phyloP scores from a whole-genome alignment of 768 basidiomycete genomes.

The Collybia mongolica region DNA sequence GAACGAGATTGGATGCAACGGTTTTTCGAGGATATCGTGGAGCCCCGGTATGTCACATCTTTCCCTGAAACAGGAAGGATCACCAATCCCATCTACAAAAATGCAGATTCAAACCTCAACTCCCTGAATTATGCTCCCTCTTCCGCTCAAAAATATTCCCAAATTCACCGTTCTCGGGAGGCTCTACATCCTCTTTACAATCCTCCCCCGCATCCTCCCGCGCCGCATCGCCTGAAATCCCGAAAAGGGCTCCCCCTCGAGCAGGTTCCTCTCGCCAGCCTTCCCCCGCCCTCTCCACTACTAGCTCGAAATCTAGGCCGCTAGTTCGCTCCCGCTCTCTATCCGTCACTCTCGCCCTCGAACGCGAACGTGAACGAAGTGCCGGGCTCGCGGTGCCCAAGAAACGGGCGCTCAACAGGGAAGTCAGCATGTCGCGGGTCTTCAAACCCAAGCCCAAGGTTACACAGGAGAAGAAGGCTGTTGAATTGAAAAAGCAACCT shows the following conservation, averaged over 20 bases:
- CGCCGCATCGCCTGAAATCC: conserved; percentile 26
- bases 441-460: conserved; percentile 52
- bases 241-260: neutral
- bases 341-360: conserved; percentile 65
- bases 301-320: conserved; percentile 15
- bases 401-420: conserved; percentile 59
- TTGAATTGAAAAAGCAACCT: conserved; percentile 13
- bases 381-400: conserved; percentile 32
- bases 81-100: neutral
- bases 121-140: conserved; percentile 55
- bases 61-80: neutral
- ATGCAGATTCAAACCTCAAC: conserved; percentile 50
- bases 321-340: conserved; percentile 51
- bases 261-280: conserved; percentile 6
- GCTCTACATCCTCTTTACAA: conserved; percentile 21
- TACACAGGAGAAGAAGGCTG: conserved; percentile 13
- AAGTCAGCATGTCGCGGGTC: conserved; percentile 74
- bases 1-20: conserved; percentile 72
- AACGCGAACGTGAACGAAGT: conserved; percentile 34
- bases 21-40: conserved; percentile 68
- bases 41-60: conserved; percentile 48
- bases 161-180: conserved; percentile 43
- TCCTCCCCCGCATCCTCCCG: conserved; percentile 23
- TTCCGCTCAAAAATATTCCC: conserved; percentile 70
- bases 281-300: conserved; percentile 20